Base-by-base conservation (phyloP, 352 stramenopile species). In the Phytophthora hibernalis region DNA sequence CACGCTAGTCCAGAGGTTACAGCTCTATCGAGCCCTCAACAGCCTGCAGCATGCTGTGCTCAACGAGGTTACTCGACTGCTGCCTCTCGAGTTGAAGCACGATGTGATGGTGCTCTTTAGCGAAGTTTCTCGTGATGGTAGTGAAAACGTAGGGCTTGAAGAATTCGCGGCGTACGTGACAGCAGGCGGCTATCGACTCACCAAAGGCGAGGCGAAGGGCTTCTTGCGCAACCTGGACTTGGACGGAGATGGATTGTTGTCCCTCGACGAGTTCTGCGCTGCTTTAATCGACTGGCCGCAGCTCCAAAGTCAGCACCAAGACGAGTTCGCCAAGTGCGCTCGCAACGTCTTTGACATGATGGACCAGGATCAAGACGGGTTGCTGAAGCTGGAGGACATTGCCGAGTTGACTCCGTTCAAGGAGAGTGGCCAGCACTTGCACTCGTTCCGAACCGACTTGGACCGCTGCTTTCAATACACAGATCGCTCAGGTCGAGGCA, bases 1-100 rank as follows among this genome's bases (percentile, higher is more conserved):
- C 30, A 91, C 85, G 44, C 65, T 94, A 8, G 80, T 94, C 24
- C 85, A 94, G 59, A 79, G 82, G 5, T 62, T 94, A 21, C 85
- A 94, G 42, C 68, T 92, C 15, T 90, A 94, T 56, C 83, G 85
- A 18, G 82, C 82, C 24, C 81, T 91, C 33, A 91, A 88, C 44
- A 79, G 77, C 31, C 74, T 94, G 43, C 85, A 94, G 47, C 82
- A 87, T 42, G 77, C 79, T 12, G 82, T 87, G 44, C 74, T 94
- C 30, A 77, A 72, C 42, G 78, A 92, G 51, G 76, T 94, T 16
- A 76, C 79, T 40, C 68, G 67, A 3, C 49, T 76, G 2, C 47
- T 94, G 28, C 82, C 85, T 24, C 61, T 91, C 13, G 77, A 77
- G 30, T 33, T 74, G 42, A 92, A 90, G 47, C 63, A 89, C 49